Evolutionary conservation across 805 yeast species (phyloP).

Genomic region (Ogataea paraovalis): DNA sequence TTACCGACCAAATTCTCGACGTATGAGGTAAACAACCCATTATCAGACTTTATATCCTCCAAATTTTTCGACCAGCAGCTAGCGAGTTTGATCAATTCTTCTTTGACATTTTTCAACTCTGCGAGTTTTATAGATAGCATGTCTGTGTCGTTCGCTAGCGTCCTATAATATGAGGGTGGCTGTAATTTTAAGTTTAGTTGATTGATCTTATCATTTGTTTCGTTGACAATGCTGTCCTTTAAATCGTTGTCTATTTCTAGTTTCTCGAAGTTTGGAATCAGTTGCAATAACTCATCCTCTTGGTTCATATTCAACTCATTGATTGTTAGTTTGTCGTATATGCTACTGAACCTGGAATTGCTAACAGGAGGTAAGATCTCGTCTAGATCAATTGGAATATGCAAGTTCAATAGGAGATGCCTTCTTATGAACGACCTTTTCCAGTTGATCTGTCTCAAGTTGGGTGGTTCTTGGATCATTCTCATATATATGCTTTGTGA

Average conservation of each 20-base stretch:
- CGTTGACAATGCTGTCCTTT: conserved; percentile 20
- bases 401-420: conserved; percentile 57
- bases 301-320: conserved; percentile 5
- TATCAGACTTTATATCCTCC: conserved; percentile 53
- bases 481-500: conserved; percentile 21
- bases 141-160: conserved; percentile 16
- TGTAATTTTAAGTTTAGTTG: conserved; percentile 19
- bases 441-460: conserved; percentile 65
- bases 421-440: conserved; percentile 60
- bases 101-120: conserved; percentile 36
- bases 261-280: conserved; percentile 32
- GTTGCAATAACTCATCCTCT: conserved; percentile 15
- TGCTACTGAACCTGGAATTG: conserved; percentile 6
- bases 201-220: conserved; percentile 24
- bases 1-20: conserved; percentile 89
- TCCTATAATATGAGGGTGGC: conserved; percentile 23
- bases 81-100: conserved; percentile 29
- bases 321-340: conserved; percentile 11
- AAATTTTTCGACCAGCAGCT: conserved; percentile 50
- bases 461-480: conserved; percentile 34
- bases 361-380: conserved; percentile 34
- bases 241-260: conserved; percentile 31
- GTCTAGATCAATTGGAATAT: conserved; percentile 70
- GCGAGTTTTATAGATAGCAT: conserved; percentile 37
- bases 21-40: conserved; percentile 76